A percentile compares a stretch with the other conserved stretches of the same genome.
Evolutionary conservation across 2,329 filamentous ascomycete species (phyloP).

Genomic region (Xylaria digitata): DNA sequence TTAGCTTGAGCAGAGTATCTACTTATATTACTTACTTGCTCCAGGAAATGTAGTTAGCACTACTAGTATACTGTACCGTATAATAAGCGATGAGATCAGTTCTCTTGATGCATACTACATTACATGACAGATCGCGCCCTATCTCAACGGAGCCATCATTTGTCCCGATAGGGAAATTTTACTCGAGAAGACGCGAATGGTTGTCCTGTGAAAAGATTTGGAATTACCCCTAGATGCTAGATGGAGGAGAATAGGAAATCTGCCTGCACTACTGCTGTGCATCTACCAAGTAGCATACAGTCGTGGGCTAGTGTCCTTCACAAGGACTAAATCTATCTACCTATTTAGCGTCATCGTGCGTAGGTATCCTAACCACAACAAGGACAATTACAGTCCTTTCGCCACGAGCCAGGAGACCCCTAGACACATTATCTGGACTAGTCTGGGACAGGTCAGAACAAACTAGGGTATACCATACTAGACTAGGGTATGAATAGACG

Average conservation of each 20-base stretch:
- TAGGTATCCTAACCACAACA: slow-evolving; percentile 4
- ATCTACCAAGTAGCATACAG: background rate
- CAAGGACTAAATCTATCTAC: slow-evolving; percentile 1
- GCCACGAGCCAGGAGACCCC: slow-evolving; percentile 15
- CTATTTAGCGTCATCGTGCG: slow-evolving; percentile 29
- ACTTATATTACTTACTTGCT: background rate
- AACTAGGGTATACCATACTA: slow-evolving; percentile 10
- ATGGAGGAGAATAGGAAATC: slow-evolving; percentile 21
- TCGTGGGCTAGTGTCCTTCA: background rate
- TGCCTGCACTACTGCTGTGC: slow-evolving; percentile 21
- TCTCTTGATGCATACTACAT: slow-evolving; percentile 22
- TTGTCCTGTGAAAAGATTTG: slow-evolving; percentile 32
- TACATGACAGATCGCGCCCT: slow-evolving; percentile 21
- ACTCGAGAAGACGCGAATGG: slow-evolving; percentile 30
- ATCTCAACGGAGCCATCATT: slow-evolving; percentile 28
- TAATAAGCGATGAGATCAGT: slow-evolving; percentile 16
- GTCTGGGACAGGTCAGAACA: slow-evolving; percentile 13
- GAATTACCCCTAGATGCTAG: slow-evolving; percentile 25
- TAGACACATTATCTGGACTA: background rate
- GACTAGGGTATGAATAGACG: slow-evolving; percentile 14
- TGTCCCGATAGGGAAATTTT: slow-evolving; percentile 36
- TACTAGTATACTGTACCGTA: background rate
- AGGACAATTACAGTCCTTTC: slow-evolving; percentile 4
- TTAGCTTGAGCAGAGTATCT: slow-evolving; percentile 1
- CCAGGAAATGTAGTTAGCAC: background rate